Base-by-base conservation (phyloP, 2,329 filamentous ascomycete genomes). In the Cercospora zeae-maydis region DNA sequence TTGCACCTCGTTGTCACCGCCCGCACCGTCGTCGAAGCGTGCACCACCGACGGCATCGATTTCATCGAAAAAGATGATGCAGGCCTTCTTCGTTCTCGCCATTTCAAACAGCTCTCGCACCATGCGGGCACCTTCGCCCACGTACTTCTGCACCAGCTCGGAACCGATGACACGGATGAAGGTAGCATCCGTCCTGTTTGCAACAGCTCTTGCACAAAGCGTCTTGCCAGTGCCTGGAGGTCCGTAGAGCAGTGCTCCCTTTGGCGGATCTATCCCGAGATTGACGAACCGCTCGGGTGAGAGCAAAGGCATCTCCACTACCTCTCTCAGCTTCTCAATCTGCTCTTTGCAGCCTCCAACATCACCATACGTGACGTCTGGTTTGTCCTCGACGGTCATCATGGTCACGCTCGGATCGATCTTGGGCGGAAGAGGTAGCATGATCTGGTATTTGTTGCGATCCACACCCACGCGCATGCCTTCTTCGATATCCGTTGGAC, bases 371-470 rank as follows among this genome's bases (percentile, higher is more conserved):
- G 95, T 99, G 66, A 99, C 95, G 77, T 99, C 95, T 14, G 95
- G 95, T 83, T 99, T 99, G 81, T 99, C 95, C 82, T 99, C 95
- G 68, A 99, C 95, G 56, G 95, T 98, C 95, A 99, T 99, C 95
- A 99, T 99, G 39, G 95, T 99, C 70, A 99, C 95, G 71, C 91
- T 96, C 59, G 95, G 93, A 75, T 99, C 95, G 81, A 99, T 99
- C 84, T 98, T 99, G 36, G 95, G 95, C 47, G 95, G 95, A 59
- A 99, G 82, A 36, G 95, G 95, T 53, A 99, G 84, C 78, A 99
- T 88, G 74, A 99, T 99, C 80, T 99, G 95, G 80, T 99, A 99
- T 83, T 99, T 99, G 83, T 96, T 98, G 62, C 95, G 86, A 79
- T 99, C 95, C 76, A 99, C 95, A 75, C 86, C 95, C 66, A 99